A percentile compares a stretch with the other conserved stretches of the same genome.
Conservation (phyloP, 2,329 filamentous ascomycete genomes). For the Exutisphaerella laricina region DNA sequence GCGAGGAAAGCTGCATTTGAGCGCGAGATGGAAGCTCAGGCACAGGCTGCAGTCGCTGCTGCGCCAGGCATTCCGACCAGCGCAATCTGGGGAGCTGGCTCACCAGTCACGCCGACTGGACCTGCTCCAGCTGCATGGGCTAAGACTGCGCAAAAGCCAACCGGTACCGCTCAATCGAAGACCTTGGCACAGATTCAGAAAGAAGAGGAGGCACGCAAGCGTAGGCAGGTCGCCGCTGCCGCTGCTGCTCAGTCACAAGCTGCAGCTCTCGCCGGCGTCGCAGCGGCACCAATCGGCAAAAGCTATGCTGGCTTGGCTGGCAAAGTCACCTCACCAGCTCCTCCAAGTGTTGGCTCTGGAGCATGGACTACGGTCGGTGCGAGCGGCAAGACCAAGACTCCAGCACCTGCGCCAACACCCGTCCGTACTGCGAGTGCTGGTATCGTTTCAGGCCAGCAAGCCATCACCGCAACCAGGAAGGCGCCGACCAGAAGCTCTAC, state of each 20-base stretch:
- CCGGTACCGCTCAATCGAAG: conserved; percentile 60
- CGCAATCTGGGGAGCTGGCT: conserved; percentile 81
- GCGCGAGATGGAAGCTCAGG: conserved; percentile 65
- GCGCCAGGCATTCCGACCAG: conserved; percentile 76
- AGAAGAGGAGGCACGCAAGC: conserved; percentile 88
- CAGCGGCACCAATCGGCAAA: conserved; percentile 58
- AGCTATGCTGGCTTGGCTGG: conserved; percentile 91
- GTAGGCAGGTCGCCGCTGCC: conserved; percentile 56
- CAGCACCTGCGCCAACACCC: conserved; percentile 48
- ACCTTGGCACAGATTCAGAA: conserved; percentile 93
- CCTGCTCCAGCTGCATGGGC: conserved; percentile 55
- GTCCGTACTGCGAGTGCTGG: conserved; percentile 45
- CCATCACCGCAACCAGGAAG: conserved; percentile 33
- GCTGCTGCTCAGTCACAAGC: conserved; percentile 41
- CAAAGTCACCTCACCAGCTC: conserved; percentile 52
- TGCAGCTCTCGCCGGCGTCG: conserved; percentile 38
- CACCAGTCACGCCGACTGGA: conserved; percentile 55
- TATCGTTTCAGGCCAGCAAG: conserved; percentile 31
- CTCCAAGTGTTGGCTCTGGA: conserved; percentile 43
- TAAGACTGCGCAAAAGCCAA: conserved; percentile 55
- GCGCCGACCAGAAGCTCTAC: conserved; percentile 51
- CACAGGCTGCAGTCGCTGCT: conserved; percentile 42
- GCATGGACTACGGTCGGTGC: conserved; percentile 96
- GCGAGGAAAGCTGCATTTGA: conserved; percentile 72
- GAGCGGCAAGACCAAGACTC: conserved; percentile 81